Evolutionary conservation across 257 asterid genomes (phyloP).

Genomic region (Solanum lycopersicoides): DNA sequence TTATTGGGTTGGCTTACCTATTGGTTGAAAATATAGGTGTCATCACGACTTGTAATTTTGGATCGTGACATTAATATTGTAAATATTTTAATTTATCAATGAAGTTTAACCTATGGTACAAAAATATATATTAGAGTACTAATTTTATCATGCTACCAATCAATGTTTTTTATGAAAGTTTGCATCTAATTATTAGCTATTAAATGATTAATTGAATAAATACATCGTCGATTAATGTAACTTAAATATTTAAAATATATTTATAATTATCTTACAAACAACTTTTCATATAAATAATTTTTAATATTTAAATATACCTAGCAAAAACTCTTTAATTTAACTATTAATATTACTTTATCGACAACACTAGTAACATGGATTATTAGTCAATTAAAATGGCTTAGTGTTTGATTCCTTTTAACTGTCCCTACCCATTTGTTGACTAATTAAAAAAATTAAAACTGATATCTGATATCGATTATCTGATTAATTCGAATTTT

Average conservation of each 20-base stretch:
- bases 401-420: background rate
- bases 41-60: too few relatives aligned
- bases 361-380: background rate
- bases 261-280: background rate
- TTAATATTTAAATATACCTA: background rate
- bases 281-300: background rate
- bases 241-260: background rate
- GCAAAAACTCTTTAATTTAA: background rate
- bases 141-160: too few relatives aligned
- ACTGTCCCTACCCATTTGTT: background rate
- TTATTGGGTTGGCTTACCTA: too few relatives aligned
- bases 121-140: background rate
- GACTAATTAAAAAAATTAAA: background rate
- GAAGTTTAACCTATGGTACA: background rate
- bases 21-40: too few relatives aligned
- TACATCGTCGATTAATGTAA: background rate
- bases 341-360: background rate
- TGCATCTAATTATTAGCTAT: background rate
- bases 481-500: background rate
- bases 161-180: background rate
- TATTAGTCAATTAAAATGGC: background rate
- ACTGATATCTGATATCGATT: background rate
- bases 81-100: too few relatives aligned
- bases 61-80: too few relatives aligned
- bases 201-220: too few relatives aligned